A percentile compares a stretch with the other conserved stretches of the same genome.
These are phyloP conservation scores for Drechmeria coniospora DNA, from an alignment of 2,329 filamentous ascomycete genomes.

Conservation along the genomic window DNA sequence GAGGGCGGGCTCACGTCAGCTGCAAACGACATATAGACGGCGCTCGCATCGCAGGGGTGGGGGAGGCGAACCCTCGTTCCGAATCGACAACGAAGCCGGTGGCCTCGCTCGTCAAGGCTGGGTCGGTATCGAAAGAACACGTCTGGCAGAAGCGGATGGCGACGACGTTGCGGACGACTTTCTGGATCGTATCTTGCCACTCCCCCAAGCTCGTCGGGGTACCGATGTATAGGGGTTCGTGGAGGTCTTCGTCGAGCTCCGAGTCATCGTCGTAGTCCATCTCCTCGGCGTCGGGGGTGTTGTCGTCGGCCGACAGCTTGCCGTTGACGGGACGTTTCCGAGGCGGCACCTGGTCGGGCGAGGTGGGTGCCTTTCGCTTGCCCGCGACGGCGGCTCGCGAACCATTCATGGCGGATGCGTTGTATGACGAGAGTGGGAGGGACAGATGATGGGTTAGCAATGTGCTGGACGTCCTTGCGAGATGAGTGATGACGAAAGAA, in stretches of 20 bases:
- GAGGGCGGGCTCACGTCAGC: not conserved
- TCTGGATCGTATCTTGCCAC: constrained; percentile 93
- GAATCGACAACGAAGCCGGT: constrained; percentile 97
- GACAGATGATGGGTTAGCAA: not conserved
- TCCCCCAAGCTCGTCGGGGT: constrained; percentile 35
- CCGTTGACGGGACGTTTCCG: constrained; percentile 27
- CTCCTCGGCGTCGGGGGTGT: constrained; percentile 27
- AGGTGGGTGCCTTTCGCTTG: constrained; percentile 36
- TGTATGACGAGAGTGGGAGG: not conserved
- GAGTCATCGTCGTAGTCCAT: constrained; percentile 24
- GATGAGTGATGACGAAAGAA: too few relatives aligned
- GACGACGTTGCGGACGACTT: constrained; percentile 86
- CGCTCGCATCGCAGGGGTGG: not conserved
- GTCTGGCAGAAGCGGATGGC: constrained; percentile 99
- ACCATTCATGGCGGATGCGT: constrained; percentile 24
- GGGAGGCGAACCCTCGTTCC: constrained; percentile 53
- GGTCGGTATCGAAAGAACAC: constrained; percentile 93
- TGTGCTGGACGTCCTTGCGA: not conserved
- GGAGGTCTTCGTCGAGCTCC: constrained; percentile 24
- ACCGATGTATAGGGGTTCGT: constrained; percentile 19
- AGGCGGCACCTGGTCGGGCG: constrained; percentile 20
- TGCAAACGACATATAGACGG: not conserved
- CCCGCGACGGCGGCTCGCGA: constrained; percentile 23
- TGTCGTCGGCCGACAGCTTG: constrained; percentile 32
- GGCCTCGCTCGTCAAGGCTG: constrained; percentile 83